These are phyloP conservation scores for Aspergillus neoniger DNA, from an alignment of 2,329 filamentous ascomycete species.

Conservation along the genomic window DNA sequence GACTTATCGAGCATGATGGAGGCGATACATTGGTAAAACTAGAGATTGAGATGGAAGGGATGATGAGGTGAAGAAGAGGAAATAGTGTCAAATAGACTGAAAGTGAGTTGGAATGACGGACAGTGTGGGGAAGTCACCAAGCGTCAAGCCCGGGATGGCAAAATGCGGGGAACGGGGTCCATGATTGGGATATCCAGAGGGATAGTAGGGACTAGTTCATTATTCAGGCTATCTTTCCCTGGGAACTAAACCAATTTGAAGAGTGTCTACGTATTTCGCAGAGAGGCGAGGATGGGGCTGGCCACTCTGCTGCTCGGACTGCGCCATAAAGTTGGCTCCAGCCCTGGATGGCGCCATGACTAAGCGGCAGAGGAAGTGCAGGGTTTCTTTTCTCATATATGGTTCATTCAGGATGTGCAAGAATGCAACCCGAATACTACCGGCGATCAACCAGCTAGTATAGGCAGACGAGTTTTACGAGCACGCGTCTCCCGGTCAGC, in stretches of 20 bases:
- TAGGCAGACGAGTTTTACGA: background rate
- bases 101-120: background rate
- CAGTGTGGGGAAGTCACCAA: background rate
- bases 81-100: background rate
- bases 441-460: background rate
- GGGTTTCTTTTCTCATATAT: background rate
- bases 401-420: background rate
- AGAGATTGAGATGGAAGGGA: background rate
- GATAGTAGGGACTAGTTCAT: no score
- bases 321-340: background rate
- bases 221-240: no score
- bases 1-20: conserved; percentile 18
- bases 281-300: background rate
- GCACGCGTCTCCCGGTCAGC: background rate
- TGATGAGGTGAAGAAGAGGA: background rate
- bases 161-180: background rate
- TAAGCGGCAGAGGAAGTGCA: background rate
- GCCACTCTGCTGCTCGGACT: background rate
- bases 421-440: background rate
- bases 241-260: background rate
- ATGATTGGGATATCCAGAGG: background rate
- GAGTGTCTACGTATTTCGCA: background rate
- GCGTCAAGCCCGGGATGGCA: background rate
- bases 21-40: background rate
- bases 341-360: background rate